Conservation (phyloP, 2,329 filamentous ascomycete species). For the Aspergillus sp. region DNA sequence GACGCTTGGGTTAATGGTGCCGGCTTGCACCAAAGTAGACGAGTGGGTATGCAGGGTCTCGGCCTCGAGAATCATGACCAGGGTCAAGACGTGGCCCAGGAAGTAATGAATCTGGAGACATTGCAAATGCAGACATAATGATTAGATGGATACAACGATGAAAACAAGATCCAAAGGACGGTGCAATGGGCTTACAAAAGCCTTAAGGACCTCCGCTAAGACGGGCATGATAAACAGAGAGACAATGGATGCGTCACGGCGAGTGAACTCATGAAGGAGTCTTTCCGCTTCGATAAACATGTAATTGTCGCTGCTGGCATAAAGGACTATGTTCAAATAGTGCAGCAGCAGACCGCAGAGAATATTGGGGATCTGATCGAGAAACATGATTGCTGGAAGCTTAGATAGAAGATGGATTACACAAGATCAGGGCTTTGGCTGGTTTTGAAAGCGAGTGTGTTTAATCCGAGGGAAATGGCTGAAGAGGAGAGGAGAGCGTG, state of each 20-base stretch:
- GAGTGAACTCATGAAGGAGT: not conserved
- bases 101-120: not conserved
- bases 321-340: not conserved
- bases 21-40: not conserved
- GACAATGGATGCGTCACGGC: not conserved
- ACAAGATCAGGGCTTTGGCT: not conserved
- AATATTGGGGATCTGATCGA: not conserved
- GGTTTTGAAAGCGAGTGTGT: not conserved
- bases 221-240: not conserved
- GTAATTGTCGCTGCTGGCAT: not conserved
- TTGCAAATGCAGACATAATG: not conserved
- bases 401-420: not conserved
- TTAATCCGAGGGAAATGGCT: not conserved
- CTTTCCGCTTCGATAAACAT: not conserved
- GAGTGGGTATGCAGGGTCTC: not conserved
- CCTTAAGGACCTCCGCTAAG: not conserved
- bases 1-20: not conserved
- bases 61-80: not conserved
- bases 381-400: not conserved
- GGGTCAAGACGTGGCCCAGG: not conserved
- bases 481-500: not conserved
- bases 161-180: not conserved
- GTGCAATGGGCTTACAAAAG: not conserved
- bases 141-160: not conserved
- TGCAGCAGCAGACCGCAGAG: not conserved